Percentiles rank a stretch among this genome's conserved stretches.
phyloP scores from a whole-genome alignment of 768 basidiomycete species.

The Tricholoma bakamatsutake region DNA sequence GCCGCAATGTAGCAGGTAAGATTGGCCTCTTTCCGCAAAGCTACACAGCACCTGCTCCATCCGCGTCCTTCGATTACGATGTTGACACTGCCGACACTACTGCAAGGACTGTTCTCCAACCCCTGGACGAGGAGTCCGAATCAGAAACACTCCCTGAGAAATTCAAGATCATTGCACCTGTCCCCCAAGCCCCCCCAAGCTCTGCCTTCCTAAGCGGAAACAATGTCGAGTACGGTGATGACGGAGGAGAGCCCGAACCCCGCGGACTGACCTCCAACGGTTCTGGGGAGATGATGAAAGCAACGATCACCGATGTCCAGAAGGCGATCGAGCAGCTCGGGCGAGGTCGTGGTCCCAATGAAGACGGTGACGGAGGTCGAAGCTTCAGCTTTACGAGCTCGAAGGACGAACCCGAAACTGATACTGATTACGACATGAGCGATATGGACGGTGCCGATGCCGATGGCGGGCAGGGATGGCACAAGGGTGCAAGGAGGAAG shows the following conservation, averaged over 20 bases:
- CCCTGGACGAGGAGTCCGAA: slow-evolving; percentile 45
- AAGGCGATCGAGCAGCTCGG: slow-evolving; percentile 86
- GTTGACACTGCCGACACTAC: slow-evolving; percentile 11
- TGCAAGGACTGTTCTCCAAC: slow-evolving; percentile 28
- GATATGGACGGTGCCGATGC: slow-evolving; percentile 38
- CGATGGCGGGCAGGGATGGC: slow-evolving; percentile 46
- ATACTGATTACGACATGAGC: slow-evolving; percentile 47
- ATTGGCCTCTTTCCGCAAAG: slow-evolving; percentile 88
- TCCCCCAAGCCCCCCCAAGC: slow-evolving; percentile 27
- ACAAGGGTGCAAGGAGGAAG: slow-evolving; percentile 57
- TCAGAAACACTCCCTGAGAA: slow-evolving; percentile 24
- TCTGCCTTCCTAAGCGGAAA: slow-evolving; percentile 21
- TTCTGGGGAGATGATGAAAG: slow-evolving; percentile 67
- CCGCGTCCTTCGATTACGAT: slow-evolving; percentile 19
- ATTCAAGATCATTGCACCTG: slow-evolving; percentile 25
- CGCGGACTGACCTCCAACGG: slow-evolving; percentile 19
- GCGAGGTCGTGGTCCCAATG: slow-evolving; percentile 27
- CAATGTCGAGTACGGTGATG: slow-evolving; percentile 18
- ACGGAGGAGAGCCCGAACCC: slow-evolving; percentile 14
- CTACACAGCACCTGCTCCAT: slow-evolving; percentile 65
- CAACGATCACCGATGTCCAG: slow-evolving; percentile 87
- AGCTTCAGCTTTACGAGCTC: slow-evolving; percentile 79
- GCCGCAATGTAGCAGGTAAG: slow-evolving; percentile 75
- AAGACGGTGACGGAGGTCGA: slow-evolving; percentile 48
- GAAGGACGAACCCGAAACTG: slow-evolving; percentile 50